phyloP scores from a whole-genome alignment of 1,284 basidiomycete species.

The Cystobasidium sp. region DNA sequence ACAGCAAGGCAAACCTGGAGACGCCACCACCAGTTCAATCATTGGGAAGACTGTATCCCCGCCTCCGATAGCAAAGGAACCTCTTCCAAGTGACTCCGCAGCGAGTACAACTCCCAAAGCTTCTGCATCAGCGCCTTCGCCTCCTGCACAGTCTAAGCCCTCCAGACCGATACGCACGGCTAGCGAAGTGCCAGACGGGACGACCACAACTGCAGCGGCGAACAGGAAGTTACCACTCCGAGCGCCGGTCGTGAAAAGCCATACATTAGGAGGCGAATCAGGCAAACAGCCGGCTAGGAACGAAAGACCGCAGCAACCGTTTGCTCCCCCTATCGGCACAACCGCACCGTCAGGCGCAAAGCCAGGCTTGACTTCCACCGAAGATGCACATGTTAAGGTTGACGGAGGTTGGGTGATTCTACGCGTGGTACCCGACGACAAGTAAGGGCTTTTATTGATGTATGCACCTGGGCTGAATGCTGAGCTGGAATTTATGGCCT shows the following conservation, averaged over 20 bases:
- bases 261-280: not conserved
- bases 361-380: slow-evolving; percentile 36
- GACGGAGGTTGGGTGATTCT: slow-evolving; percentile 41
- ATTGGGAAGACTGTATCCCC: slow-evolving; percentile 58
- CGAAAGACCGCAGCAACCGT: slow-evolving; percentile 46
- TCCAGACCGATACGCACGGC: slow-evolving; percentile 17
- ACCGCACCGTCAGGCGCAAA: slow-evolving; percentile 51
- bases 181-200: slow-evolving; percentile 14
- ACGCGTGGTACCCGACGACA: slow-evolving; percentile 52
- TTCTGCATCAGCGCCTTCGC: slow-evolving; percentile 1
- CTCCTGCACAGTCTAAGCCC: slow-evolving; percentile 43
- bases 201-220: slow-evolving; percentile 4
- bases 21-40: not conserved
- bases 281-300: slow-evolving; percentile 36
- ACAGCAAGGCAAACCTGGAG: slow-evolving; percentile 30
- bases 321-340: slow-evolving; percentile 53
- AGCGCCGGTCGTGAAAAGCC: not conserved
- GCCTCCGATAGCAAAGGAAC: slow-evolving; percentile 46
- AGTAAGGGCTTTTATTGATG: slow-evolving; percentile 29
- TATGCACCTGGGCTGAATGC: not conserved
- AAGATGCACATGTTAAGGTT: slow-evolving; percentile 37
- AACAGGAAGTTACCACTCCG: slow-evolving; percentile 5
- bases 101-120: not conserved
- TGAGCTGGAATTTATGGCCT: slow-evolving; percentile 54
- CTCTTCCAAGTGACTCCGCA: slow-evolving; percentile 1